Base-by-base conservation (phyloP, 345 rosid species). In the Sisymbrium irio region DNA sequence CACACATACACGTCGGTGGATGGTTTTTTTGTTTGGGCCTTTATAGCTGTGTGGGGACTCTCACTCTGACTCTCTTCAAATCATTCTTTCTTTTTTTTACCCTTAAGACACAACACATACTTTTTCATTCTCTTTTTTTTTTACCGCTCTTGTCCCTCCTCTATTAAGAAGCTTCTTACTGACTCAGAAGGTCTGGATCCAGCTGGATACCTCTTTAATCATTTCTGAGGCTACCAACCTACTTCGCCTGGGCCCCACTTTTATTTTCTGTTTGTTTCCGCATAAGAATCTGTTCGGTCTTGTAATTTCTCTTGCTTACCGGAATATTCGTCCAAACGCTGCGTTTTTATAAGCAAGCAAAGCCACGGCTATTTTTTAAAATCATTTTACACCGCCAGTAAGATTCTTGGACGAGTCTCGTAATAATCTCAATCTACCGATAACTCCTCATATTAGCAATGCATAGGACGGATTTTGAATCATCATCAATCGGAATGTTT, bases 181-280 rank as follows among this genome's bases (percentile, higher is more conserved):
- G 50, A 62, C 64, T 75, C 65, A 45, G 74, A 76, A 9, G 58
- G 69, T 60, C 78, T 76, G 79, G 79, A 76, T 53, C 41, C 79
- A 76, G 74, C 79, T 69, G 69, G 68, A 61, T 51, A 10, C 69
- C 62, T 66, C 78, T 66, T 55, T n/a, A 27, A 28, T 73, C 59
- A 56, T 57, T 56, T 57, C 4, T 17, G 59, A 45, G 33, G 4
- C 72, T 74, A 65, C 56, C 56, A 50, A 50, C 72, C 78, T 61
- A 62, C 69, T 62, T 45, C 0, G 62, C 53, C 17, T 36, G 69
- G 28, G 46, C 8, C 79, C 74, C 56, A 36, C 78, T 39, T 51
- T 33, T 1, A 0, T 53, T 62, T 61, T 50, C 57, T 17, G 41
- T 22, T 22, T 22, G 7, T 11, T 59, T 60, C 53, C 18, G 5